These are phyloP conservation scores for Euphorbia corollata DNA, from an alignment of 441 rosid species.

Conservation along the genomic window DNA sequence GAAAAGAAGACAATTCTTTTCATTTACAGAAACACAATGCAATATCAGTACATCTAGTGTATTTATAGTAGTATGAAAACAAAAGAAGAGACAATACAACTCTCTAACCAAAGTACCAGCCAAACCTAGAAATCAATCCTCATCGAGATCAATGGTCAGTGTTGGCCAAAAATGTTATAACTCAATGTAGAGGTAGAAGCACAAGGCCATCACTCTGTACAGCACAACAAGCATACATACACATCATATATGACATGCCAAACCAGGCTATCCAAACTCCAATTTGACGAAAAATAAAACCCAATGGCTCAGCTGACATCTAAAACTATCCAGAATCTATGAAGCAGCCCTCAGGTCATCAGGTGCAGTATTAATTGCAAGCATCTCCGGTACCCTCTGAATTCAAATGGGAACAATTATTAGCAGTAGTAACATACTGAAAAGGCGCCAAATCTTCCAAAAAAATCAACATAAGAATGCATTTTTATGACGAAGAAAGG, in stretches of 20 bases:
- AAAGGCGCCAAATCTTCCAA: neutral
- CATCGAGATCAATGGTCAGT: conserved; percentile 5
- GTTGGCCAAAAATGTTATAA: conserved; percentile 15
- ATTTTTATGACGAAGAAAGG: neutral
- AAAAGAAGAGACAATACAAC: conserved; percentile 11
- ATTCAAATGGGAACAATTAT: neutral
- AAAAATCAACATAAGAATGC: neutral
- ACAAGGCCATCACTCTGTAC: conserved; percentile 14
- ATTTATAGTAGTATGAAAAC: neutral
- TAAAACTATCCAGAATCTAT: conserved; percentile 14
- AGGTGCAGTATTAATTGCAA: conserved; percentile 15
- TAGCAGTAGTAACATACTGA: neutral
- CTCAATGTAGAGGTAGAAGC: conserved; percentile 8
- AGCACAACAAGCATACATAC: conserved; percentile 21
- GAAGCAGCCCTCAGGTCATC: conserved; percentile 27
- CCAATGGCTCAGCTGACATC: no score
- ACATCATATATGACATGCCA: conserved; percentile 17
- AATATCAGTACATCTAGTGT: neutral
- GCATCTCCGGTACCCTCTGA: conserved; percentile 14
- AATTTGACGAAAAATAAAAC: conserved; percentile 6
- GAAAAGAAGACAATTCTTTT: neutral
- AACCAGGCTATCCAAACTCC: conserved; percentile 9
- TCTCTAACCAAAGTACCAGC: conserved; percentile 13
- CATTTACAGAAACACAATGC: conserved; percentile 17
- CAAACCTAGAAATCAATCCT: conserved; percentile 1